A percentile compares a stretch with the other conserved stretches of the same genome.
phyloP scores from a whole-genome alignment of 1,139 yeast species.

The Casaregolazyma suthepensis region DNA sequence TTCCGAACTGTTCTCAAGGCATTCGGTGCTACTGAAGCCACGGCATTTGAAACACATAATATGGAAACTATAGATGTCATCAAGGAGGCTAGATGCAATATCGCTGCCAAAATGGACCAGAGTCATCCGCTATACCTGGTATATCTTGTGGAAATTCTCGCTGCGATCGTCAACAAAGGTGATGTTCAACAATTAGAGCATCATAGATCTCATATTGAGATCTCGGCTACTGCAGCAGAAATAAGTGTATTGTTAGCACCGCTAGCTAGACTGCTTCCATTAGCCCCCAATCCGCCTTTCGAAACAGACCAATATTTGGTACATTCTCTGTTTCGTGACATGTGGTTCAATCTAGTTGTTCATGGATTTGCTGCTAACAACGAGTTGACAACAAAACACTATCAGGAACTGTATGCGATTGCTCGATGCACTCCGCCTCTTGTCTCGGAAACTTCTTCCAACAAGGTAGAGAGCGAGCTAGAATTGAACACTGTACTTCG shows the following conservation, averaged over 20 bases:
- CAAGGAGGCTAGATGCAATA: slow-evolving; percentile 22
- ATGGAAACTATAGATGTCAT: slow-evolving; percentile 25
- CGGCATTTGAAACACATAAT: slow-evolving; percentile 18
- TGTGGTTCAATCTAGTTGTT: slow-evolving; percentile 91
- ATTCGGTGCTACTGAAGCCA: slow-evolving; percentile 29
- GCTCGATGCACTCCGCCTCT: slow-evolving; percentile 90
- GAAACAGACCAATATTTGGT: slow-evolving; percentile 43
- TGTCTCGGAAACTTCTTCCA: slow-evolving; percentile 81
- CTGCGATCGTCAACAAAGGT: slow-evolving; percentile 67
- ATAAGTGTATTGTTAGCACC: slow-evolving; percentile 67
- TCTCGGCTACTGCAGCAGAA: slow-evolving; percentile 69
- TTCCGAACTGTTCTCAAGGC: slow-evolving; percentile 48
- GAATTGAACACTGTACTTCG: slow-evolving; percentile 88
- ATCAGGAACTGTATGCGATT: slow-evolving; percentile 53
- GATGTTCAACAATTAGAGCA: slow-evolving; percentile 76
- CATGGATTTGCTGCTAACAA: slow-evolving; percentile 77
- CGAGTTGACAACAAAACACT: slow-evolving; percentile 44
- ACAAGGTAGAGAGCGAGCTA: slow-evolving; percentile 83
- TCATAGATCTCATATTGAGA: slow-evolving; percentile 74
- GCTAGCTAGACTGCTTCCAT: slow-evolving; percentile 68
- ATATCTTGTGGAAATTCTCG: slow-evolving; percentile 62
- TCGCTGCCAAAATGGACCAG: slow-evolving; percentile 39
- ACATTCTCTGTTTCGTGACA: slow-evolving; percentile 64
- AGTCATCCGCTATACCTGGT: slow-evolving; percentile 46
- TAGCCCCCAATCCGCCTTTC: slow-evolving; percentile 40